phyloP scores from a whole-genome alignment of 1,284 basidiomycete genomes.

The Schizophyllum commune region DNA sequence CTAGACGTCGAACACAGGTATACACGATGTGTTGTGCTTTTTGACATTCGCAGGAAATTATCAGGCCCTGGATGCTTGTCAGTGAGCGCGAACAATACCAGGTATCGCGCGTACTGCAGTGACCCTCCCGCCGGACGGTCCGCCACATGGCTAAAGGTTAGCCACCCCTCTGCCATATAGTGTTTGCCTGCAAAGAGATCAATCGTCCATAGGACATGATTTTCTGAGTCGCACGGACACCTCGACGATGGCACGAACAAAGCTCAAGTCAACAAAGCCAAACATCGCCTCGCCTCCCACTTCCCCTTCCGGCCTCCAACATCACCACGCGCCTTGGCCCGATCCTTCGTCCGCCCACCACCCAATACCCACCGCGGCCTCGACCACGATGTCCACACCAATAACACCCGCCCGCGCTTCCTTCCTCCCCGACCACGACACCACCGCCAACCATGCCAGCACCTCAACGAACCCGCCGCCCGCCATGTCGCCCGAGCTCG shows the following conservation, averaged over 20 bases:
- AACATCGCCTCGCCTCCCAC: not conserved
- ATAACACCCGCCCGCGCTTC: not conserved
- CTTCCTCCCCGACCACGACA: not conserved
- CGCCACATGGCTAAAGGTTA: too few species aligned
- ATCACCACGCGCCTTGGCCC: not conserved
- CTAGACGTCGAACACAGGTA: too few species aligned
- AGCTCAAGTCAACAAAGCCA: not conserved
- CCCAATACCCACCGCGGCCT: too few species aligned
- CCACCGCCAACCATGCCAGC: not conserved
- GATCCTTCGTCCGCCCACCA: not conserved
- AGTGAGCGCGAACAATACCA: not conserved
- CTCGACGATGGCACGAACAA: not conserved
- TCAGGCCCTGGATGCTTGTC: not conserved
- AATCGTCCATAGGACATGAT: too few species aligned
- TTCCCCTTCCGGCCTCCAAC: not conserved
- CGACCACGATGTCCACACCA: not conserved
- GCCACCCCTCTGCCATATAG: too few species aligned
- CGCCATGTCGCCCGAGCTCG: slow-evolving; percentile 55
- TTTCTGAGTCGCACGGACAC: too few species aligned
- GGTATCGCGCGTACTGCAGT: too few species aligned
- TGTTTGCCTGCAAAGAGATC: too few species aligned
- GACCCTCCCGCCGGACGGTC: too few species aligned
- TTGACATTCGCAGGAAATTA: too few species aligned
- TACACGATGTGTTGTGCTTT: too few species aligned
- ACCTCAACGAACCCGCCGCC: slow-evolving; percentile 22